phyloP scores from a whole-genome alignment of 257 asterid species.

The Lavandula angustifolia region DNA sequence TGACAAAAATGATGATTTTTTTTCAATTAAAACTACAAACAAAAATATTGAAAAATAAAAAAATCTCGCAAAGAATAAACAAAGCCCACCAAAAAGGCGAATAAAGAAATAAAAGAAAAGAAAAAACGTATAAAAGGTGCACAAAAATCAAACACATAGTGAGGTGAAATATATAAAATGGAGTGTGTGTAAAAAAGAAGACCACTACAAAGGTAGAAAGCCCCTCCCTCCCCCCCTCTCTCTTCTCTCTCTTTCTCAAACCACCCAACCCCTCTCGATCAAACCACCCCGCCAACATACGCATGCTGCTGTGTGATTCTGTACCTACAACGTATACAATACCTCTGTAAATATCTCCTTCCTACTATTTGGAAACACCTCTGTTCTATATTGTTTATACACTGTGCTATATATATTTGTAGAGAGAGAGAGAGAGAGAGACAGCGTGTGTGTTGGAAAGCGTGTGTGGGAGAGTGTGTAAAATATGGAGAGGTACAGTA shows the following conservation, averaged over 20 bases:
- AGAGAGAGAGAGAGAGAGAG: constrained; percentile 17
- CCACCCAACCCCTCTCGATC: constrained; percentile 48
- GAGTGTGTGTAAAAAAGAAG: constrained; percentile 32
- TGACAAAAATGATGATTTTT: constrained; percentile 1
- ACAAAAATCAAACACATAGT: constrained; percentile 34
- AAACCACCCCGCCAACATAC: constrained; percentile 31
- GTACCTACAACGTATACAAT: constrained; percentile 19
- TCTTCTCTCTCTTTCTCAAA: constrained; percentile 37
- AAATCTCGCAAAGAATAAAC: constrained; percentile 20
- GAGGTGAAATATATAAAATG: constrained; percentile 41
- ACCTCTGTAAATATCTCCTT: constrained; percentile 32
- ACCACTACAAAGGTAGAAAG: constrained; percentile 31
- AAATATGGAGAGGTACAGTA: constrained; percentile 57
- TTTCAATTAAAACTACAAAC: not conserved
- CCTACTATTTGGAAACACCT: constrained; percentile 13
- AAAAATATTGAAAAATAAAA: not conserved
- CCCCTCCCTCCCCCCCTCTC: constrained; percentile 29
- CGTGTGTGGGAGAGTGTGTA: constrained; percentile 7
- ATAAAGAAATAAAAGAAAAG: constrained; percentile 18
- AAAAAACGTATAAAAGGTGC: constrained; percentile 40
- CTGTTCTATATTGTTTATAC: constrained; percentile 22
- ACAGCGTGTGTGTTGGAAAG: not conserved
- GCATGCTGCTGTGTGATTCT: constrained; percentile 32
- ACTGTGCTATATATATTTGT: constrained; percentile 27
- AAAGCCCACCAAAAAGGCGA: constrained; percentile 26